These are phyloP conservation scores for Volvox carteri DNA, from an alignment of 163 green algal genomes.

Conservation along the genomic window DNA sequence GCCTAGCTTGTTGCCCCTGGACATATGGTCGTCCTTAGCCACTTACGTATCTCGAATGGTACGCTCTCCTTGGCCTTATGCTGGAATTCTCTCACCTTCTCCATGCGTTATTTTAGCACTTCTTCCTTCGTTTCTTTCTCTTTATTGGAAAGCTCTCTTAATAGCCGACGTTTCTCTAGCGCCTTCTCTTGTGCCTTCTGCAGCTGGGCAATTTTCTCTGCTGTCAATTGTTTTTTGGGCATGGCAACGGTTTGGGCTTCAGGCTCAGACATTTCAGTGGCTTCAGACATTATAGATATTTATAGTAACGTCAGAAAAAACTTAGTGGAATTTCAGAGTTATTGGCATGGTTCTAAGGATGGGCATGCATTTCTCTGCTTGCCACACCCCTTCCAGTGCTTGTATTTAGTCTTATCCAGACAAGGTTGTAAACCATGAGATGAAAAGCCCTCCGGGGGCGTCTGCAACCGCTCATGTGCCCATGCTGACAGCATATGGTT, in stretches of 20 bases:
- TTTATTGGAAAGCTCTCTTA: neutral
- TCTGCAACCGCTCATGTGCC: neutral
- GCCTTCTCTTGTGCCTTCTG: neutral
- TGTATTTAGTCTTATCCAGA: neutral
- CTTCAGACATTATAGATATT: conserved; percentile 1
- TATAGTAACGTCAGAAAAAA: conserved; percentile 1
- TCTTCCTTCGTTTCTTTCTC: neutral
- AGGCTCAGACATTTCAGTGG: neutral
- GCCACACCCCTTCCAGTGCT: neutral
- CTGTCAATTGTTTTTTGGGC: neutral
- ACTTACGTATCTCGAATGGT: too few relatives aligned
- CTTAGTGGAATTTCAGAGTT: neutral
- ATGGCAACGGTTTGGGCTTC: neutral
- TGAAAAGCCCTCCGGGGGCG: neutral
- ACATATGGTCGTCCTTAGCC: neutral
- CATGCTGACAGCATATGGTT: neutral
- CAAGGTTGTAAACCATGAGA: neutral
- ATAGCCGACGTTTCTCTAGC: neutral
- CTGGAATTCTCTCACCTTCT: too few relatives aligned
- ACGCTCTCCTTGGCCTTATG: too few relatives aligned
- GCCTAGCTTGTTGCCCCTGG: conserved; percentile 24
- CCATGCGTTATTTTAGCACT: too few relatives aligned
- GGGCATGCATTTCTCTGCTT: neutral
- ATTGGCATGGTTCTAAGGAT: neutral
- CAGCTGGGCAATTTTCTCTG: neutral